Evolutionary conservation across 2,329 filamentous ascomycete genomes (phyloP), one percentile per base, ranked within the genome.

Genomic region (Aureobasidium sp.): DNA sequence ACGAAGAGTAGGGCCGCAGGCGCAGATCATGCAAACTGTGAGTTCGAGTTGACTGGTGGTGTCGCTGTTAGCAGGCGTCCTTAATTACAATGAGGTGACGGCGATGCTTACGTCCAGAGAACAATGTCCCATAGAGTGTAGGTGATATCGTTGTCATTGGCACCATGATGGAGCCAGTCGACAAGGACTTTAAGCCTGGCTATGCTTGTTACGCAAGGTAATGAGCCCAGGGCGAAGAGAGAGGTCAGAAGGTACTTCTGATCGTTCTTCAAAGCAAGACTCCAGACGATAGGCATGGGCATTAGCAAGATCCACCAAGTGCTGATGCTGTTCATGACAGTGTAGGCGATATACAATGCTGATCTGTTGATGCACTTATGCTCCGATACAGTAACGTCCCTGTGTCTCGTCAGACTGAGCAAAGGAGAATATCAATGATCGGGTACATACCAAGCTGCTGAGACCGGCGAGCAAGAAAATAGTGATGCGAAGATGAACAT

Each of bases 171-270:
- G 10, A 60, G 36, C 57, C 57, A 60, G 34, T 60, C 37, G 17
- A 60, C 57, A 5, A 60, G 36, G 27, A 44, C 57, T 17, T 41
- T 42, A 23, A 60, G 27, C 17, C 57, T 29, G 17, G 57, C 57
- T 5, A 60, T 60, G 8, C 44, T 50, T 23, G 57, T 60, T 7
- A 60, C 57, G 34, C 57, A 60, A 17, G 57, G 57, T 27, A 60
- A 26, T 29, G 39, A 60, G 20, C 80, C 80, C 63, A 82, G 75
- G 44, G 77, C 74, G 68, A 83, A 82, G 37, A 83, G 72, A 29
- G 74, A 64, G n/a, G 74, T 68, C 1, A 87, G 48, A 26, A 1
- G 83, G 75, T 0, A 79, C 59, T 70, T 86, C 86, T 82, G 79
- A 68, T 77, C 80, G 1, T 74, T 52, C 9, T 77, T 73, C 2